A percentile compares a stretch with the other conserved stretches of the same genome.
Evolutionary conservation across 1,284 basidiomycete species (phyloP).

Genomic region (Trametes hirsuta): DNA sequence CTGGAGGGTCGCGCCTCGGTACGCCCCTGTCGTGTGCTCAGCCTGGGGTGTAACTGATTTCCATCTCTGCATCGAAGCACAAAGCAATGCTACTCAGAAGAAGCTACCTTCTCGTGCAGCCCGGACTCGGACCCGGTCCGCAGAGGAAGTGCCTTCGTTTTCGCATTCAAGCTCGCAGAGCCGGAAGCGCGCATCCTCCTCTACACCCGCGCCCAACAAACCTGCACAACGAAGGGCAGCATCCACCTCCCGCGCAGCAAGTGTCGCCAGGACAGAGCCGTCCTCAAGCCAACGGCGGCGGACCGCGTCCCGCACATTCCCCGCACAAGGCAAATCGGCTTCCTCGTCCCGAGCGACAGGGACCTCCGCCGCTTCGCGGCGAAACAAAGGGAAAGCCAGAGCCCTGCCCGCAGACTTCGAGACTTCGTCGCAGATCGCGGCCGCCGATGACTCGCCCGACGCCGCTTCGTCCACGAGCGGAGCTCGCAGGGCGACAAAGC

Average conservation of each 20-base stretch:
- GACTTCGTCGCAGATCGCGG: conserved; percentile 3
- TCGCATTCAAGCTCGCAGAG: conserved; percentile 1
- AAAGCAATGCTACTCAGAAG: conserved; percentile 1
- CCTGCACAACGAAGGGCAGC: conserved; percentile 4
- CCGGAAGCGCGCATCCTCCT: conserved; percentile 1
- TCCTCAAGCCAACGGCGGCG: conserved; percentile 2
- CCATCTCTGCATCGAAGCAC: not conserved
- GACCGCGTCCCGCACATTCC: conserved; percentile 3
- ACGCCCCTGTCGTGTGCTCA: not conserved
- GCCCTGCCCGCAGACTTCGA: conserved; percentile 6
- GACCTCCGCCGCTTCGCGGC: not conserved
- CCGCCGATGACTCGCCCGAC: conserved; percentile 1
- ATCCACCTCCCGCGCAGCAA: conserved; percentile 10
- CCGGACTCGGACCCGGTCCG: conserved; percentile 15
- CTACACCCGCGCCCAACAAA: not conserved
- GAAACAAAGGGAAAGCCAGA: conserved; percentile 21
- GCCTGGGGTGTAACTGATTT: not conserved
- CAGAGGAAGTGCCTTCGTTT: conserved; percentile 1
- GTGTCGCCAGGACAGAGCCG: not conserved
- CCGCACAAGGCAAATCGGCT: not conserved
- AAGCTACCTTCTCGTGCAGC: conserved; percentile 6
- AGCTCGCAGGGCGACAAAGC: conserved; percentile 15
- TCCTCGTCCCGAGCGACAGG: conserved; percentile 5
- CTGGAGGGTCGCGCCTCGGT: conserved; percentile 5
- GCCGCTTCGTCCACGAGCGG: conserved; percentile 3